Evolutionary conservation across 1,284 basidiomycete genomes (phyloP).

Genomic region (Apiotrichum montevideense): DNA sequence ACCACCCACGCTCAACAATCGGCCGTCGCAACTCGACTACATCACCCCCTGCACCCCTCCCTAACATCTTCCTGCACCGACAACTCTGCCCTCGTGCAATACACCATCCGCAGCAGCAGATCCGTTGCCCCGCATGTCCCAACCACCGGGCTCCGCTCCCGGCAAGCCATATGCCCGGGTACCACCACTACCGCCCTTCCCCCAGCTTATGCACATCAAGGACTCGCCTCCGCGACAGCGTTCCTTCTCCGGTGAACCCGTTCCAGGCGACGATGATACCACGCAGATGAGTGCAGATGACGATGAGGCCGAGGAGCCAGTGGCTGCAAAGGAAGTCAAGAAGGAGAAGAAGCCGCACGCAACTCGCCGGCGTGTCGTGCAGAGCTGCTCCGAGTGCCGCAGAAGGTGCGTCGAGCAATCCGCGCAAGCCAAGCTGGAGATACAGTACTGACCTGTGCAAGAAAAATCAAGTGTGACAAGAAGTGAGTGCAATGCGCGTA

Average conservation of each 20-base stretch:
- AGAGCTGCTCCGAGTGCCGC: constrained; percentile 49
- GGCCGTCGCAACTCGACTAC: too few relatives aligned
- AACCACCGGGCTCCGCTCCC: constrained; percentile 21
- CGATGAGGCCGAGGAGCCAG: constrained; percentile 12
- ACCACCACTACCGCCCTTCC: constrained; percentile 33
- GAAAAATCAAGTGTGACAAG: constrained; percentile 49
- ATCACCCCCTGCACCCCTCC: too few relatives aligned
- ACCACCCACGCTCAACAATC: too few relatives aligned
- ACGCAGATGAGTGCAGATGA: constrained; percentile 19
- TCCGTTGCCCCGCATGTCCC: constrained; percentile 20
- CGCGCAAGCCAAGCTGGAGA: too few relatives aligned
- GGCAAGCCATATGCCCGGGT: constrained; percentile 27
- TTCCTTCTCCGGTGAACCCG: constrained; percentile 7
- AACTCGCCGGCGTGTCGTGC: constrained; percentile 43
- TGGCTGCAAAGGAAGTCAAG: constrained; percentile 16
- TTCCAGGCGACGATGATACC: constrained; percentile 10
- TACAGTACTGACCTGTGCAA: constrained; percentile 4
- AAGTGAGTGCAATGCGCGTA: constrained; percentile 28
- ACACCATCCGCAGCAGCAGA: neutral
- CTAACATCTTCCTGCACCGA: neutral
- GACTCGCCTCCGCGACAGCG: constrained; percentile 16
- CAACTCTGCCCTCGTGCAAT: neutral
- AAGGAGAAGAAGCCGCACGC: constrained; percentile 39
- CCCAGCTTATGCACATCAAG: constrained; percentile 31
- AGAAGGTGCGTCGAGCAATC: constrained; percentile 17